Evolutionary conservation across 352 stramenopile genomes (phyloP), one percentile per base, ranked within the genome.

Genomic region (Phytophthora capsici): DNA sequence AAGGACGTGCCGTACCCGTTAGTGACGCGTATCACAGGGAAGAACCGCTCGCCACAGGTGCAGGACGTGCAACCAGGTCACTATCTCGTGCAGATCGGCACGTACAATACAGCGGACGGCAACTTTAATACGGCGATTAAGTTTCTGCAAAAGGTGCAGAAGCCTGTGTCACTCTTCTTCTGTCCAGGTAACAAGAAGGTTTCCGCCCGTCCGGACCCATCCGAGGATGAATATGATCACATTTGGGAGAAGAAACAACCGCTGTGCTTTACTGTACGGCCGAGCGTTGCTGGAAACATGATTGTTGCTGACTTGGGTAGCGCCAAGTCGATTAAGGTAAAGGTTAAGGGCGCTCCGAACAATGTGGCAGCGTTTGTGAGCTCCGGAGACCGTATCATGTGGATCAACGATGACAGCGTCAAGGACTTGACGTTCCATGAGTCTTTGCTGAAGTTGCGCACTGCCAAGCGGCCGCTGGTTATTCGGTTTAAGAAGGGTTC

Each of bases 71-170:
- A 94, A 45, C 88, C 88, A 22, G 88, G 88, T 17, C 88, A 96
- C 52, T 96, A 94, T 41, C 82, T 96, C 8, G 86, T 96, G 43
- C 87, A 93, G 62, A 96, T 96, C 37, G 88, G 88, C 17, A 84
- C 62, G 25, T 96, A 96, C 65, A 91, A 85, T 64, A 96, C 88
- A 0, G 75, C 84, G 4, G 85, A 90, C 36, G 88, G 88, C 28
- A 94, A 94, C 44, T 96, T 96, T 59, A 96, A 96, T 65, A 90
- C 86, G 5, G 88, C 88, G 17, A 96, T 96, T 67, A 96, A 96
- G 73, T 94, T 93, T 26, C 57, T 96, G 51, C 88, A 96, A 63
- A 93, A 94, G 54, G 84, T 96, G 9, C 84, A 77, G 62, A 96
- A 96, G 55, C 88, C 88, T 0, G 88, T 94, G 23, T 91, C 84